phyloP scores from a whole-genome alignment of 192 early-diverging fungal genomes.

The Coemansia sp. region DNA sequence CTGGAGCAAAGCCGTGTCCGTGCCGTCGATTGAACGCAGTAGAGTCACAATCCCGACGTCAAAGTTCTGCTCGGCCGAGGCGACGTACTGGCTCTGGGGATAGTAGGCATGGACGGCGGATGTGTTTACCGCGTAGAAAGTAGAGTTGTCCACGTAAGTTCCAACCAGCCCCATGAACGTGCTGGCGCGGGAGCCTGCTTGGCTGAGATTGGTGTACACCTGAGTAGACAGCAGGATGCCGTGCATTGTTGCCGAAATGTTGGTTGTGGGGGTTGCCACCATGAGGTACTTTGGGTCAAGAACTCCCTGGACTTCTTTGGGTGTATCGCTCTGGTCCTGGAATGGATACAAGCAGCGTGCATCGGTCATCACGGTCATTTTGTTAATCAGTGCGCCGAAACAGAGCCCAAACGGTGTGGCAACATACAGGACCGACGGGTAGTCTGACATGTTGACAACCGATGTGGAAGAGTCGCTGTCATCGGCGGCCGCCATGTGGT shows the following conservation, averaged over 20 bases:
- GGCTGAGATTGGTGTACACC: slow-evolving; percentile 25
- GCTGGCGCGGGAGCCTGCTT: slow-evolving; percentile 32
- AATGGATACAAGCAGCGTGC: slow-evolving; percentile 55
- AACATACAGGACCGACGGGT: slow-evolving; percentile 44
- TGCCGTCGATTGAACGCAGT: slow-evolving; percentile 23
- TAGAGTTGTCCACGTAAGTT: slow-evolving; percentile 46
- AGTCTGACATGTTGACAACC: slow-evolving; percentile 31
- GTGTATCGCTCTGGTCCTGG: slow-evolving; percentile 31
- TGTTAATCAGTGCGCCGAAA: slow-evolving; percentile 43
- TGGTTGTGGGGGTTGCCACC: slow-evolving; percentile 40
- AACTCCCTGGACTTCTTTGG: slow-evolving; percentile 24
- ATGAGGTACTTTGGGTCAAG: slow-evolving; percentile 47
- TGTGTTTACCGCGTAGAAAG: slow-evolving; percentile 39
- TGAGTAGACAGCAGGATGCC: slow-evolving; percentile 47
- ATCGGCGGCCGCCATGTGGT: slow-evolving; percentile 1
- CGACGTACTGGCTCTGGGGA: slow-evolving; percentile 46
- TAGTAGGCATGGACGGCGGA: slow-evolving; percentile 50
- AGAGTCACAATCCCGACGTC: slow-evolving; percentile 49
- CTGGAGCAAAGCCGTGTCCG: slow-evolving; percentile 24
- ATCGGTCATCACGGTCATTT: slow-evolving; percentile 42
- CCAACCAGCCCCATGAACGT: slow-evolving; percentile 45
- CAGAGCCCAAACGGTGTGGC: slow-evolving; percentile 44
- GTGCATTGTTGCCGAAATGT: slow-evolving; percentile 46
- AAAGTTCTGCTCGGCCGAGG: slow-evolving; percentile 46
- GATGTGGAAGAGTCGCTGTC: slow-evolving; percentile 9